Base-by-base conservation (phyloP, 306 rosid species). In the Begonia loranthoides region DNA sequence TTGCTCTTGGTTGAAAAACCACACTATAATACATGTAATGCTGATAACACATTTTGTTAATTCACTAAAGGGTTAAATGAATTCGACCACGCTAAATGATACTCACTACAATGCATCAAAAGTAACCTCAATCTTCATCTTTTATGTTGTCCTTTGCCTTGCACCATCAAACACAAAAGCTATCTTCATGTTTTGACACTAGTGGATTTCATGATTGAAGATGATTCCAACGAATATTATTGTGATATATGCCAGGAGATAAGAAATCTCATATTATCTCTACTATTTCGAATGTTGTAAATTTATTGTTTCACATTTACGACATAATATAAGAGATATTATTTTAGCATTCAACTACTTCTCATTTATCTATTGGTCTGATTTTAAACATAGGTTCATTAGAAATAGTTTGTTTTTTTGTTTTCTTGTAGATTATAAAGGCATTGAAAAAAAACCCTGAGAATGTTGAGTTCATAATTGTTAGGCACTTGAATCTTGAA, bases 71-170 rank as follows among this genome's bases (percentile, higher is more conserved):
- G 5, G 36, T 28, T 8, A 28, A 4, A 1, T 28, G 36, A 28
- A 28, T 28, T 28, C 36, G 5, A 28, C 8, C 9, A 4, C 36
- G 5, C 36, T 0, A 28, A 28, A 28, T 28, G 8, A 4, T 28
- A 28, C 9, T 28, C 9, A 2, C 40, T 54, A 10, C 45, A 13
- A 12, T 54, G 58, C 16, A 2, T 36, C 13, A 46, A 54, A 6
- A 38, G 58, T 17, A 9, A 34, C 9, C 36, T 12, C 45, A n/a
- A 14, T n/a, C 10, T 54, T 40, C 58, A 54, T 13, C 8, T 54
- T 14, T 14, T n/a, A 13, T 39, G 58, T 34, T 47, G 58, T 38
- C 58, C 58, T 8, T 39, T 54, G 41, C 48, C 58, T 4, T 8
- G 12, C 8, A 54, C 22, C 19, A 54, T 54, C 21, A 54, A 54